phyloP scores from a whole-genome alignment of 2,329 filamentous ascomycete genomes.

The Penicillium sp. region DNA sequence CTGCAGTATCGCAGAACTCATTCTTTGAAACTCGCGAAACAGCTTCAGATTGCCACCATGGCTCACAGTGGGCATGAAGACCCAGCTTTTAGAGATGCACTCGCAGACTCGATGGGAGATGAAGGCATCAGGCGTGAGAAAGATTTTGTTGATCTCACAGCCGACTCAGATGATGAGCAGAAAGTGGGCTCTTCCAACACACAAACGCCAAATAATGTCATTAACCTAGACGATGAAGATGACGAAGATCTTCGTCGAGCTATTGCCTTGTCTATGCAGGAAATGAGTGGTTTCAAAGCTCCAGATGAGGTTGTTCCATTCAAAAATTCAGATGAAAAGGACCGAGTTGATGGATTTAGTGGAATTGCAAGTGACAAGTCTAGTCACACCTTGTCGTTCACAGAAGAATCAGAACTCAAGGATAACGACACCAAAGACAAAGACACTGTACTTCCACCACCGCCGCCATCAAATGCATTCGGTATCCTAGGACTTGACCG shows the following conservation, averaged over 20 bases:
- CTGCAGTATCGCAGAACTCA: background rate
- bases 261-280: constrained; percentile 32
- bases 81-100: background rate
- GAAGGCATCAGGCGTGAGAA: background rate
- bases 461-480: background rate
- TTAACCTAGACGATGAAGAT: constrained; percentile 16
- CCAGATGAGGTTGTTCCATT: background rate
- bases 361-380: background rate
- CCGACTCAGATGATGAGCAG: constrained; percentile 28
- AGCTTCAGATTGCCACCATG: background rate
- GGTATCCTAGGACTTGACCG: constrained; percentile 62
- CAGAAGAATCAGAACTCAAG: background rate
- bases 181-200: constrained; percentile 23
- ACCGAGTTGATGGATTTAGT: background rate
- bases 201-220: constrained; percentile 21
- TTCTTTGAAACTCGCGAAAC: background rate
- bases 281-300: constrained; percentile 5
- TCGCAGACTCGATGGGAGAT: background rate
- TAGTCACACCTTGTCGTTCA: background rate
- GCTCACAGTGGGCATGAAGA: background rate
- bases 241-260: constrained; percentile 33
- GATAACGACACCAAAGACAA: background rate
- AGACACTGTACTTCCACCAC: too few species aligned
- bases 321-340: background rate
- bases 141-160: constrained; percentile 32